Evolutionary conservation across 192 early-diverging fungal species (phyloP).

Genomic region (Coemansia sp.): DNA sequence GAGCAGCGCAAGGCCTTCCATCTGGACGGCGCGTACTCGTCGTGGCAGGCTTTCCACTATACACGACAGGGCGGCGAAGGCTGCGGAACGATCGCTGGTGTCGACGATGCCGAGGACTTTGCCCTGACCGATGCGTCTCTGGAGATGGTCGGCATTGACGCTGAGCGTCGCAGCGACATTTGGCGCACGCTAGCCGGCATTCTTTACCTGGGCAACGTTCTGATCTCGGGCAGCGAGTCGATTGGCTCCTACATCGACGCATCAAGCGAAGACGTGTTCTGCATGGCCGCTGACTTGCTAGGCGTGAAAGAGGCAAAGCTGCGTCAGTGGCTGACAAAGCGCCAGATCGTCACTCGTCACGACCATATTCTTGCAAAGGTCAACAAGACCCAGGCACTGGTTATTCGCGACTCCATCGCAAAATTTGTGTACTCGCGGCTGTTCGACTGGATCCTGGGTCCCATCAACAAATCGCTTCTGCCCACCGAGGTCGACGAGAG

Average conservation of each 20-base stretch:
- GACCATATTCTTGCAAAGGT: constrained; percentile 77
- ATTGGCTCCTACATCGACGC: constrained; percentile 67
- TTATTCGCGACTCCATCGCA: constrained; percentile 71
- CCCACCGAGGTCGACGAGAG: constrained; percentile 56
- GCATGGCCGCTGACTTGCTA: constrained; percentile 76
- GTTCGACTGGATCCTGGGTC: constrained; percentile 81
- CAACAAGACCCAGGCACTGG: constrained; percentile 67
- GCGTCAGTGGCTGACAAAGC: constrained; percentile 80
- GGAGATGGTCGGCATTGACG: constrained; percentile 81
- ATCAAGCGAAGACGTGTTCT: constrained; percentile 66
- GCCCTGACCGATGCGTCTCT: constrained; percentile 72
- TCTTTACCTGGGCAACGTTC: constrained; percentile 85
- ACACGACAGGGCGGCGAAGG: constrained; percentile 53
- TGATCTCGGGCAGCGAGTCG: constrained; percentile 60
- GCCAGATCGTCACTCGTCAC: constrained; percentile 78
- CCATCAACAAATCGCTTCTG: constrained; percentile 73
- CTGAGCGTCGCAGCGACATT: constrained; percentile 73
- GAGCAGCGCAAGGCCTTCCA: constrained; percentile 74
- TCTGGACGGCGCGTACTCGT: constrained; percentile 65
- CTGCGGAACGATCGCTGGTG: constrained; percentile 46
- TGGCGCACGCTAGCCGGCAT: constrained; percentile 86
- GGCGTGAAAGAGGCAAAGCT: constrained; percentile 74
- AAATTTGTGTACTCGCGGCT: constrained; percentile 77
- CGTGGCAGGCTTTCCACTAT: constrained; percentile 56
- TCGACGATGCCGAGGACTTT: constrained; percentile 65